phyloP scores from a whole-genome alignment of 768 basidiomycete species.

The Kwoniella shandongensis region DNA sequence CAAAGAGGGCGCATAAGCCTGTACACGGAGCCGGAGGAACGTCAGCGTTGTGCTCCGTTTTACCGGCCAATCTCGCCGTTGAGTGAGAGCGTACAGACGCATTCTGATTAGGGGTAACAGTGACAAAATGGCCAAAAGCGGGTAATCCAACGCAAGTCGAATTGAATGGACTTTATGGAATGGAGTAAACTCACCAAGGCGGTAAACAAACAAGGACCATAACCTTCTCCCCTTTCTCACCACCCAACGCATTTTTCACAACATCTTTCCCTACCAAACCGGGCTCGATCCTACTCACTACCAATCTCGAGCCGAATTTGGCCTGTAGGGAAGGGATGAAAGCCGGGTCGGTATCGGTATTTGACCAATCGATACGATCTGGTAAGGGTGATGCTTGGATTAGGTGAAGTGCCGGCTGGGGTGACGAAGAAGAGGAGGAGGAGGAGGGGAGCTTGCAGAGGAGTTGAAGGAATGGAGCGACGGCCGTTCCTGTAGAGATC shows the following conservation, averaged over 20 bases:
- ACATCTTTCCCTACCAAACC: slow-evolving; percentile 9
- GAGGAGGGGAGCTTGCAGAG: slow-evolving; percentile 37
- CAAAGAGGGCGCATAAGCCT: slow-evolving; percentile 43
- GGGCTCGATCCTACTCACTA: slow-evolving; percentile 18
- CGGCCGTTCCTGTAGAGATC: slow-evolving; percentile 51
- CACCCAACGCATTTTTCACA: slow-evolving; percentile 5
- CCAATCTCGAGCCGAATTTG: slow-evolving; percentile 17
- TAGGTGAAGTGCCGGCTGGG: slow-evolving; percentile 27
- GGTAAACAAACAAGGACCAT: slow-evolving; percentile 46
- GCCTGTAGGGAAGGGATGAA: slow-evolving; percentile 27
- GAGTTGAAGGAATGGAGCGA: slow-evolving; percentile 51
- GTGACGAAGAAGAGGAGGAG: background rate
- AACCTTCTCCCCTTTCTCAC: slow-evolving; percentile 8
- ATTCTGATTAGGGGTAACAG: background rate
- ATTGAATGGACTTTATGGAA: too few relatives aligned
- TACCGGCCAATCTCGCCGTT: too few relatives aligned
- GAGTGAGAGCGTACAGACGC: too few relatives aligned
- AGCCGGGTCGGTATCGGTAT: background rate
- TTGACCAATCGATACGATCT: slow-evolving; percentile 30
- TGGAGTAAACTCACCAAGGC: slow-evolving; percentile 30
- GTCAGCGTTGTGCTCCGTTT: background rate
- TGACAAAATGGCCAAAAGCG: background rate
- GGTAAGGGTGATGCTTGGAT: slow-evolving; percentile 33
- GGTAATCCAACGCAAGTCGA: too few relatives aligned
- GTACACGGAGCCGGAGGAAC: background rate